phyloP scores from a whole-genome alignment of 2,329 filamentous ascomycete genomes.

The Colletotrichum australisinense region DNA sequence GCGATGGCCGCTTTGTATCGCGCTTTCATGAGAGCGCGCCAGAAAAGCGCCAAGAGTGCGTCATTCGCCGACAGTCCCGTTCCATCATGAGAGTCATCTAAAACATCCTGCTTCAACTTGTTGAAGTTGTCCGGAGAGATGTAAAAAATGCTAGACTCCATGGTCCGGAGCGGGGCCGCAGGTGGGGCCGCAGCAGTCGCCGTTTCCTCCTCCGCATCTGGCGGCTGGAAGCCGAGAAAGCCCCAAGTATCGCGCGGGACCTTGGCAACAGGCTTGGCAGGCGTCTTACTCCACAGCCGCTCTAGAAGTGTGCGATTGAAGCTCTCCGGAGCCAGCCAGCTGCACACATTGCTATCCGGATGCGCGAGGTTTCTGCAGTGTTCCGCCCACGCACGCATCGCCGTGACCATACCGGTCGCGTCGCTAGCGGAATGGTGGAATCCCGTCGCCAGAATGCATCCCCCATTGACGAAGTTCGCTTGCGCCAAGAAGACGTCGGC shows the following conservation, averaged over 20 bases:
- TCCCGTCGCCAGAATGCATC: constrained; percentile 39
- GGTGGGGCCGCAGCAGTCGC: background rate
- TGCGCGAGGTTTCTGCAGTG: constrained; percentile 42
- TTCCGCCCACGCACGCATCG: constrained; percentile 45
- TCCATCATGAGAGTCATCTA: constrained; percentile 40
- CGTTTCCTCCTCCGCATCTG: constrained; percentile 5
- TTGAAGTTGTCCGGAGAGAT: constrained; percentile 30
- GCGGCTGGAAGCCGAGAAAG: constrained; percentile 40
- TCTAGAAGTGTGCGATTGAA: constrained; percentile 44
- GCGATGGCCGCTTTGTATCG: constrained; percentile 46
- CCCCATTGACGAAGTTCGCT: constrained; percentile 46
- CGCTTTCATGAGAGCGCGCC: constrained; percentile 48
- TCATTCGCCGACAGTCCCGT: constrained; percentile 47
- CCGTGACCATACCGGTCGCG: constrained; percentile 43
- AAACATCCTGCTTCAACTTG: constrained; percentile 46
- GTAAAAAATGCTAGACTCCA: constrained; percentile 21
- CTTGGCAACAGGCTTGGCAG: constrained; percentile 36
- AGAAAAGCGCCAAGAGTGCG: constrained; percentile 53
- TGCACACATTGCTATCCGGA: constrained; percentile 34
- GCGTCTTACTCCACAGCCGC: constrained; percentile 43
- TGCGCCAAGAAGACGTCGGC: constrained; percentile 44
- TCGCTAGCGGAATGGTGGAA: constrained; percentile 37
- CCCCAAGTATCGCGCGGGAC: constrained; percentile 39
- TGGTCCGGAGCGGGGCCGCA: background rate
- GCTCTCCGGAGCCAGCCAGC: constrained; percentile 44